Evolutionary conservation across 192 early-diverging fungal genomes (phyloP).

Genomic region (Funneliformis geosporum): DNA sequence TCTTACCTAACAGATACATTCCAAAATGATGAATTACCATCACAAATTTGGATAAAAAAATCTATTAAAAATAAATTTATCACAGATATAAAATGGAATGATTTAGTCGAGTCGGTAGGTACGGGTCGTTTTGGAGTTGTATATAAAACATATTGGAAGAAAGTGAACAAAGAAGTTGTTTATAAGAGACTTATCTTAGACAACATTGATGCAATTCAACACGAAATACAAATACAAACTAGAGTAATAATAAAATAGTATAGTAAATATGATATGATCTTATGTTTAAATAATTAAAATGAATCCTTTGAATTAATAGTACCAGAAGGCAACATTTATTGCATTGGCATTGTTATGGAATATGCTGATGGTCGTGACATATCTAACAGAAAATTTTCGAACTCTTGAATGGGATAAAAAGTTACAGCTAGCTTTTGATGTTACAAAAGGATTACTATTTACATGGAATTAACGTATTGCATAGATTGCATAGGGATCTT

Average conservation of each 20-base stretch:
- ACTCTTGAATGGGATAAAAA: not conserved
- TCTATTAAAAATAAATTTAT: not conserved
- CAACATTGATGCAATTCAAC: not conserved
- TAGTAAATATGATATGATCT: too few species aligned
- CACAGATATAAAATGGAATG: not conserved
- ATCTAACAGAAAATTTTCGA: not conserved
- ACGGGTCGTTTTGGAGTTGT: not conserved
- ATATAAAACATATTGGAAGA: not conserved
- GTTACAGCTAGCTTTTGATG: not conserved
- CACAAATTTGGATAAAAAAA: too few species aligned
- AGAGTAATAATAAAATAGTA: not conserved
- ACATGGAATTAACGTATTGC: not conserved
- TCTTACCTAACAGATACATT: too few species aligned
- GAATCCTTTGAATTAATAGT: too few species aligned
- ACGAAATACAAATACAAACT: not conserved
- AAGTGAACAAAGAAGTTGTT: not conserved
- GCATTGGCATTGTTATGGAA: slow-evolving; percentile 2
- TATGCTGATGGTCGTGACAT: not conserved
- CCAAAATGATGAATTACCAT: too few species aligned
- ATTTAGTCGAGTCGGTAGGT: not conserved
- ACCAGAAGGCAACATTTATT: not conserved
- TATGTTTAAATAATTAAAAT: too few species aligned
- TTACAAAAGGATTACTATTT: not conserved
- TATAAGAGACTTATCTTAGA: not conserved
- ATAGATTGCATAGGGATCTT: slow-evolving; percentile 1